Conservation (phyloP, 2,329 filamentous ascomycete genomes). For the Xylariaceae sp. region DNA sequence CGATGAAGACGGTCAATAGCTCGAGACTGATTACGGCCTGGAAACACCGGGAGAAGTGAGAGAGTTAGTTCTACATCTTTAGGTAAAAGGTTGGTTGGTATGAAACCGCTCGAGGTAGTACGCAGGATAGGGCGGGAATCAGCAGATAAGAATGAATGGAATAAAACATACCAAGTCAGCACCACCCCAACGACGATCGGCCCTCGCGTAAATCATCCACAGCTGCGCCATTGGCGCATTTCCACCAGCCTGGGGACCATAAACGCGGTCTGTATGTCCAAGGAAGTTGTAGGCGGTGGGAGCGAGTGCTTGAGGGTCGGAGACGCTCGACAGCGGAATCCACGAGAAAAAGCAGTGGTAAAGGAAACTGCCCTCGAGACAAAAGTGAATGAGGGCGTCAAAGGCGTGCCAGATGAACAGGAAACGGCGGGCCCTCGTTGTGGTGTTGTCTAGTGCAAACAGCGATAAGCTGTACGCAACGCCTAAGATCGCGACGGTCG, state of each 20-base stretch:
- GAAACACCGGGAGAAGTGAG: background rate
- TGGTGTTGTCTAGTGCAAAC: constrained; percentile 39
- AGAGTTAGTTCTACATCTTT: background rate
- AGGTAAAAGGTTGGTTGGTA: too few relatives aligned
- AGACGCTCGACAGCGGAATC: constrained; percentile 34
- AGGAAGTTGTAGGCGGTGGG: constrained; percentile 50
- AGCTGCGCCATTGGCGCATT: constrained; percentile 50
- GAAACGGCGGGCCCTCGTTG: constrained; percentile 54
- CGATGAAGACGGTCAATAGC: constrained; percentile 58
- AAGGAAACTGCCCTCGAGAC: constrained; percentile 85
- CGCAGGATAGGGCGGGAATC: constrained; percentile 1
- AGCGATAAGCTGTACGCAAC: constrained; percentile 47
- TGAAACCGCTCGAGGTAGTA: too few relatives aligned
- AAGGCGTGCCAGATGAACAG: constrained; percentile 95
- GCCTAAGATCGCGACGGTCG: constrained; percentile 48
- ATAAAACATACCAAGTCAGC: constrained; percentile 47
- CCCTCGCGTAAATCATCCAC: constrained; percentile 65
- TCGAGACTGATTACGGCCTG: constrained; percentile 58
- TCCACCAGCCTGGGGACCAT: constrained; percentile 53
- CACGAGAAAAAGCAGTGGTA: constrained; percentile 85
- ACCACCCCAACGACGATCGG: constrained; percentile 58
- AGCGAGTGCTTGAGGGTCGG: constrained; percentile 36
- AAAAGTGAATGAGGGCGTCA: constrained; percentile 84
- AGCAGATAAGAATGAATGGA: background rate
- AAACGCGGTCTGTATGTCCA: constrained; percentile 43